These are phyloP conservation scores for Lycium ferocissimum DNA, from an alignment of 257 asterid species.

Conservation along the genomic window DNA sequence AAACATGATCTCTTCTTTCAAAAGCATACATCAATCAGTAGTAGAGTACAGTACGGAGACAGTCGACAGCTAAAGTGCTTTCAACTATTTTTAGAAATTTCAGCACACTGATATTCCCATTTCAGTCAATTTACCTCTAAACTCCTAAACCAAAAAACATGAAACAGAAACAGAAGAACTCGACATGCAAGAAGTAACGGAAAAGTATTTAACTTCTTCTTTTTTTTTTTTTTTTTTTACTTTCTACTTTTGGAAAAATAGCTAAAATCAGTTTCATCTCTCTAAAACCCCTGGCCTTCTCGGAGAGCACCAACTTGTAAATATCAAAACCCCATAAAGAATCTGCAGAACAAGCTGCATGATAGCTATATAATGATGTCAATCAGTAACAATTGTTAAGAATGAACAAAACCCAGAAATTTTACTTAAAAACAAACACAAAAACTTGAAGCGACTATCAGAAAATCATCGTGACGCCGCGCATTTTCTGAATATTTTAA, in stretches of 20 bases:
- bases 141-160: background rate
- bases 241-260: background rate
- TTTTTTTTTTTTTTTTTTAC: no score
- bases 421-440: background rate
- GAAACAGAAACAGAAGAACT: constrained; percentile 3
- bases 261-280: background rate
- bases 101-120: background rate
- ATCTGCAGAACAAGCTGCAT: background rate
- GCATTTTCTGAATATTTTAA: constrained; percentile 4
- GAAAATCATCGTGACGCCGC: background rate
- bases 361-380: no score
- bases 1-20: no score
- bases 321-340: no score
- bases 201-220: no score
- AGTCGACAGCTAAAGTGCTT: constrained; percentile 8
- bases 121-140: background rate
- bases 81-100: no score
- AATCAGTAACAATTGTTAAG: background rate
- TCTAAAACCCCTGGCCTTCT: background rate
- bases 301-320: background rate
- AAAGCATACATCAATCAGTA: background rate
- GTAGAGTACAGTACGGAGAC: background rate
- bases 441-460: background rate
- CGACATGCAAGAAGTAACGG: constrained; percentile 23
- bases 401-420: background rate